phyloP scores from a whole-genome alignment of 2,329 filamentous ascomycete species.

The Sclerotinia subarctica region DNA sequence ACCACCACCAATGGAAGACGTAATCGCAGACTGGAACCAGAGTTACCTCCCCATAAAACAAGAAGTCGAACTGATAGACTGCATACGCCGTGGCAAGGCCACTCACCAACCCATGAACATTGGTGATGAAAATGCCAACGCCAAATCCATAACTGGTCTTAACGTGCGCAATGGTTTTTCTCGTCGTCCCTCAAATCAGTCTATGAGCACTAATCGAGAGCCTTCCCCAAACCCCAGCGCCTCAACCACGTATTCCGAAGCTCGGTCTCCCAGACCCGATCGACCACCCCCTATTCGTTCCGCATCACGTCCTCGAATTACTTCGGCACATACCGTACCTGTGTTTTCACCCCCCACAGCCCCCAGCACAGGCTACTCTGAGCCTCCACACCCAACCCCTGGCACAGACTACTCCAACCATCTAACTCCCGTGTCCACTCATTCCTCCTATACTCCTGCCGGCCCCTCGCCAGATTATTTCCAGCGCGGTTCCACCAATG shows the following conservation, averaged over 20 bases:
- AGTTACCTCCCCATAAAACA: slow-evolving; percentile 61
- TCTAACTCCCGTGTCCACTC: slow-evolving; percentile 33
- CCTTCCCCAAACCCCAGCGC: slow-evolving; percentile 21
- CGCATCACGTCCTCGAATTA: slow-evolving; percentile 13
- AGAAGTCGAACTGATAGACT: slow-evolving; percentile 62
- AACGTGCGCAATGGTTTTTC: slow-evolving; percentile 41
- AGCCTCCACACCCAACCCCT: slow-evolving; percentile 24
- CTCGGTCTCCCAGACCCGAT: slow-evolving; percentile 19
- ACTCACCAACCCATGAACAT: slow-evolving; percentile 51
- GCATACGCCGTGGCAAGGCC: slow-evolving; percentile 65
- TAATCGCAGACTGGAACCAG: slow-evolving; percentile 63
- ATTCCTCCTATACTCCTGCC: slow-evolving; percentile 33
- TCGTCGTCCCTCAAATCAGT: slow-evolving; percentile 45
- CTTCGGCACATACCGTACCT: slow-evolving; percentile 40
- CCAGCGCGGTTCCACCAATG: slow-evolving; percentile 32
- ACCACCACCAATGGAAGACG: slow-evolving; percentile 67
- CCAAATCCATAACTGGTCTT: slow-evolving; percentile 34
- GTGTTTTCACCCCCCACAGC: slow-evolving; percentile 38
- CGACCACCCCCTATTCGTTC: slow-evolving; percentile 12
- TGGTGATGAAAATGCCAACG: slow-evolving; percentile 35
- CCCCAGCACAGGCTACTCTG: slow-evolving; percentile 25
- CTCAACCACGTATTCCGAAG: slow-evolving; percentile 29
- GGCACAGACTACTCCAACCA: slow-evolving; percentile 30
- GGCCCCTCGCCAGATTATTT: slow-evolving; percentile 37
- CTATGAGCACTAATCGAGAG: slow-evolving; percentile 23